Evolutionary conservation across 2,329 filamentous ascomycete genomes (phyloP).

Genomic region (Microsporum audouinii): DNA sequence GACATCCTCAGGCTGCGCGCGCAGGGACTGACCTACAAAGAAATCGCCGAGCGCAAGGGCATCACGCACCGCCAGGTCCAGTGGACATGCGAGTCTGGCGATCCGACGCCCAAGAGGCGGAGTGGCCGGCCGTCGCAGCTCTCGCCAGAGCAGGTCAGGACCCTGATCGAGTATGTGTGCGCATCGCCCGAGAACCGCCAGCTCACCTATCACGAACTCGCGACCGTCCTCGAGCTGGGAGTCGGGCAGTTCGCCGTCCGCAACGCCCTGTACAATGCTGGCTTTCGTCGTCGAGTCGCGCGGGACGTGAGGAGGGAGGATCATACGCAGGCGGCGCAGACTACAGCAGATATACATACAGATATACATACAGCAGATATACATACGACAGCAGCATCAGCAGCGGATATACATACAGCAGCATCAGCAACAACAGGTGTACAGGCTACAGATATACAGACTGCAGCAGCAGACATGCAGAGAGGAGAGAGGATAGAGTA

Average conservation of each 20-base stretch:
- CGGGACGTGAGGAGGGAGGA: neutral
- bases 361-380: neutral
- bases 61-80: slow-evolving; percentile 3
- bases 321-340: neutral
- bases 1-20: neutral
- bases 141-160: neutral
- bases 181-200: slow-evolving; percentile 1
- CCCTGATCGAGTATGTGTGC: neutral
- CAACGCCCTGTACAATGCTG: neutral
- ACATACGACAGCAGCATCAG: neutral
- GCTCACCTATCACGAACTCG: neutral
- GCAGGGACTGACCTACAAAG: neutral
- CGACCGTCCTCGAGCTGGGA: neutral
- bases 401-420: neutral
- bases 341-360: neutral
- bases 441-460: neutral
- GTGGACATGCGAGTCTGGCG: slow-evolving; percentile 1
- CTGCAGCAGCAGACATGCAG: neutral
- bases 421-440: neutral
- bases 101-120: slow-evolving; percentile 1
- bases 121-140: neutral
- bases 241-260: slow-evolving; percentile 1
- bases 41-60: slow-evolving; percentile 1
- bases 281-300: neutral
- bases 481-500: neutral